A percentile compares a stretch with the other conserved stretches of the same genome.
Evolutionary conservation across 148 eudicot genomes (phyloP).

Genomic region (Arctostaphylos glauca): DNA sequence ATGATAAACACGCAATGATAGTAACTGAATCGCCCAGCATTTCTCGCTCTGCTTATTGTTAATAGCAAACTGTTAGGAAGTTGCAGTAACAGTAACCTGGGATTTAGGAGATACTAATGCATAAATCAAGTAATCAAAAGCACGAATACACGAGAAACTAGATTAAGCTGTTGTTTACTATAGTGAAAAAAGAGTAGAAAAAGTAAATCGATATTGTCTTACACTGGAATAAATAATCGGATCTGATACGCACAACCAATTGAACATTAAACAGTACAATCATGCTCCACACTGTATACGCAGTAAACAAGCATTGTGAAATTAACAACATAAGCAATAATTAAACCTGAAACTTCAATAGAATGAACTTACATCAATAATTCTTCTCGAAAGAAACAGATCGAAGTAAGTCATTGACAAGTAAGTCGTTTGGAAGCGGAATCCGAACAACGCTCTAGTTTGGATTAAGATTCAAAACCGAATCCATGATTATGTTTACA

Average conservation of each 20-base stretch:
- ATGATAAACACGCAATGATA: slow-evolving; percentile 44
- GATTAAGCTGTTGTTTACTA: background rate
- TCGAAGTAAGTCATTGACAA: slow-evolving; percentile 38
- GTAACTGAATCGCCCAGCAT: slow-evolving; percentile 37
- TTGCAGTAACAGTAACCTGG: background rate
- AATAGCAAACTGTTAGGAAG: background rate
- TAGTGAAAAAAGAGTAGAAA: too few relatives aligned
- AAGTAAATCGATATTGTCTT: too few relatives aligned
- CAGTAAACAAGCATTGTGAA: background rate
- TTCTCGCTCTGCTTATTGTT: slow-evolving; percentile 11
- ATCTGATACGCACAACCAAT: background rate
- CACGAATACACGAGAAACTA: background rate
- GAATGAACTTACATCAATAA: slow-evolving; percentile 29
- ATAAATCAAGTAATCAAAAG: too few relatives aligned
- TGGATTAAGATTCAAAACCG: slow-evolving; percentile 9
- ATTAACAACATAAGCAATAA: background rate
- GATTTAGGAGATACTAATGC: background rate
- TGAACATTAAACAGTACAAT: background rate
- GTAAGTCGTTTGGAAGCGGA: slow-evolving; percentile 33
- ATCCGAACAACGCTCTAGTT: slow-evolving; percentile 31
- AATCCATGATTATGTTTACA: background rate
- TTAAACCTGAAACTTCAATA: background rate
- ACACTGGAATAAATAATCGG: too few relatives aligned
- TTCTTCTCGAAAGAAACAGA: slow-evolving; percentile 29
- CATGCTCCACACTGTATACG: background rate